Evolutionary conservation across 306 rosid genomes (phyloP).

Genomic region (Quercus rubra): DNA sequence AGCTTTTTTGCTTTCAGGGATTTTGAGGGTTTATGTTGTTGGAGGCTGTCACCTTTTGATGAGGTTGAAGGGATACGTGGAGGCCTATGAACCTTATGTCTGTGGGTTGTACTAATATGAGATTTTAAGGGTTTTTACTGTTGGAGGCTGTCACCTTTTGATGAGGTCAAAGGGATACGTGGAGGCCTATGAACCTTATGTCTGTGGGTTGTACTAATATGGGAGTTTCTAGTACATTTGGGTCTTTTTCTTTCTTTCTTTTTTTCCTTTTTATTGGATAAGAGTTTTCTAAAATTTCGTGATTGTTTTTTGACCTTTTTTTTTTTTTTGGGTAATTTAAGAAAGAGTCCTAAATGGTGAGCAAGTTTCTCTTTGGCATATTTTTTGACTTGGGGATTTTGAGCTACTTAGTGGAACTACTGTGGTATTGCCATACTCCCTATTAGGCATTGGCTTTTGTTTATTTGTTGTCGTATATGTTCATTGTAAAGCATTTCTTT

Average conservation of each 20-base stretch:
- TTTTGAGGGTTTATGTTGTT: background rate
- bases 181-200: conserved; percentile 17
- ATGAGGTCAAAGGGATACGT: conserved; percentile 2
- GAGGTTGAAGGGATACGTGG: conserved; percentile 19
- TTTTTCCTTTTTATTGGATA: background rate
- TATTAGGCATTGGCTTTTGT: too few relatives aligned
- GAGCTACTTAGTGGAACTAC: too few relatives aligned
- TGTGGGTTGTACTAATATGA: background rate
- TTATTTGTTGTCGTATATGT: too few relatives aligned
- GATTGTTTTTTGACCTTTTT: too few relatives aligned
- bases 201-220: background rate
- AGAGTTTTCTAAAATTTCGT: too few relatives aligned
- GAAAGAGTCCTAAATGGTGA: background rate
- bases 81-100: conserved; percentile 1
- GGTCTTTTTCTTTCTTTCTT: background rate
- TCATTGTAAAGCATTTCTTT: too few relatives aligned
- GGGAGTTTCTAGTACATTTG: conserved; percentile 6
- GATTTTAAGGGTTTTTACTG: background rate
- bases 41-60: background rate
- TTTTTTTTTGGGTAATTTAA: background rate
- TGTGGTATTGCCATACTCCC: too few relatives aligned
- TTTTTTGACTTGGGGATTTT: too few relatives aligned
- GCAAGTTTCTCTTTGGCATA: background rate
- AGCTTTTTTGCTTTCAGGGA: too few relatives aligned
- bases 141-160: background rate